phyloP scores from a whole-genome alignment of 306 rosid genomes.

The Gastrolobium villosum region DNA sequence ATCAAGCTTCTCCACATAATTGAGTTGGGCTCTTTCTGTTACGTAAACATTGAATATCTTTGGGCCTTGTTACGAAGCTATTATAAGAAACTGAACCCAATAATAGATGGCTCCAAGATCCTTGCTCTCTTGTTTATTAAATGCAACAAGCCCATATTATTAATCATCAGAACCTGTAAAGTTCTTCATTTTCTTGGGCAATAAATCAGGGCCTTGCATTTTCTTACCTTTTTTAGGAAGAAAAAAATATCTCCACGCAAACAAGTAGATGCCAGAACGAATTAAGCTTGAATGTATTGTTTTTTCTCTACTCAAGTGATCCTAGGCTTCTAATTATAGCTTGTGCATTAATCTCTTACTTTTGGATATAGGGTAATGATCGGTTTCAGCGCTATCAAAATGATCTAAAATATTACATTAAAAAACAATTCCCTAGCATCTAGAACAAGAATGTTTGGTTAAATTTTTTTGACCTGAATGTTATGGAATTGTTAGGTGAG shows the following conservation, averaged over 20 bases:
- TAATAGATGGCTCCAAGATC: background rate
- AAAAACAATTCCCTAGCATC: slow-evolving; percentile 30
- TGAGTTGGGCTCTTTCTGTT: too few species aligned
- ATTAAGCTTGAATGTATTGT: background rate
- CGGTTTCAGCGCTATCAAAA: slow-evolving; percentile 17
- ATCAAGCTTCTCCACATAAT: background rate
- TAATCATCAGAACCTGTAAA: background rate
- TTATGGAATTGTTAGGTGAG: slow-evolving; percentile 38
- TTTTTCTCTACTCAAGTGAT: background rate
- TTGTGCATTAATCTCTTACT: slow-evolving; percentile 2
- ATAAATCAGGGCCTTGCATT: slow-evolving; percentile 12
- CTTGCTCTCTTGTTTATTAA: background rate
- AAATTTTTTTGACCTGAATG: slow-evolving; percentile 10
- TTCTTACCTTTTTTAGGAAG: too few species aligned
- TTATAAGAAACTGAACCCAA: background rate
- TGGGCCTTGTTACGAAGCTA: background rate
- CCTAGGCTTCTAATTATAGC: too few species aligned
- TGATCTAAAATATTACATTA: slow-evolving; percentile 35
- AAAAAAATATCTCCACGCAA: too few species aligned
- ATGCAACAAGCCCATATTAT: background rate
- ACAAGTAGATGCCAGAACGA: too few species aligned
- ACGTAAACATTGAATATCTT: too few species aligned
- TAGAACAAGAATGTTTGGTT: slow-evolving; percentile 38
- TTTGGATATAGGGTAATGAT: background rate
- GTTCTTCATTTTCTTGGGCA: background rate